These are phyloP conservation scores for Pleurotus citrinopileatus DNA, from an alignment of 768 basidiomycete species.

Conservation along the genomic window DNA sequence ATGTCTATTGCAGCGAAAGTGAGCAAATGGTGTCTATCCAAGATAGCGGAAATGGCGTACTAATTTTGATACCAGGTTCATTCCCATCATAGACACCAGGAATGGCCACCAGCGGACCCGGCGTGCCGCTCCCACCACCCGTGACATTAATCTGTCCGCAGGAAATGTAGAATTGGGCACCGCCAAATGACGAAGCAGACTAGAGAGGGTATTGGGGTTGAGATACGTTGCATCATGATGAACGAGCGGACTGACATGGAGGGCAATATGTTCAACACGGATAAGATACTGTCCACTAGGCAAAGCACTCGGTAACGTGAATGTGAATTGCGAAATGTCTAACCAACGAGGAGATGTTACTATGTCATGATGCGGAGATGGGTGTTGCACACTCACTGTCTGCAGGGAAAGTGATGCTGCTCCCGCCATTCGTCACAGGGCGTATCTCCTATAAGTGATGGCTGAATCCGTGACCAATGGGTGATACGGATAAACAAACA, in stretches of 20 bases:
- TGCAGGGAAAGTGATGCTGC: slow-evolving; percentile 43
- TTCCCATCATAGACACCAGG: slow-evolving; percentile 35
- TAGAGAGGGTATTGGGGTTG: neutral
- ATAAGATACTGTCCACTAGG: slow-evolving; percentile 41
- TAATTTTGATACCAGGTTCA: slow-evolving; percentile 12
- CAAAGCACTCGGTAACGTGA: slow-evolving; percentile 33
- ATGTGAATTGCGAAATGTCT: slow-evolving; percentile 28
- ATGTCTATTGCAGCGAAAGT: neutral
- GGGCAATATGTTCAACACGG: slow-evolving; percentile 41
- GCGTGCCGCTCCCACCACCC: slow-evolving; percentile 35
- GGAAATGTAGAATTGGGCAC: slow-evolving; percentile 34
- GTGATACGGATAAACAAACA: neutral
- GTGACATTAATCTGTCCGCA: slow-evolving; percentile 41
- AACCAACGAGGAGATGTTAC: neutral
- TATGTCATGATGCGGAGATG: too few species aligned
- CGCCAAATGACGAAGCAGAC: slow-evolving; percentile 34
- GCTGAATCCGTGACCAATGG: slow-evolving; percentile 25
- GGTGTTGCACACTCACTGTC: slow-evolving; percentile 25
- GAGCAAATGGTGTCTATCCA: neutral
- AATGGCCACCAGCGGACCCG: slow-evolving; percentile 31
- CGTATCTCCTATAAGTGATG: slow-evolving; percentile 32
- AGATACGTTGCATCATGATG: neutral
- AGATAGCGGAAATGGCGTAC: neutral
- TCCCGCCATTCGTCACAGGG: slow-evolving; percentile 44
- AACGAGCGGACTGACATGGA: slow-evolving; percentile 23